Evolutionary conservation across 495 filamentous ascomycete species (phyloP).

Genomic region (Penicillium cosmopolitanum): DNA sequence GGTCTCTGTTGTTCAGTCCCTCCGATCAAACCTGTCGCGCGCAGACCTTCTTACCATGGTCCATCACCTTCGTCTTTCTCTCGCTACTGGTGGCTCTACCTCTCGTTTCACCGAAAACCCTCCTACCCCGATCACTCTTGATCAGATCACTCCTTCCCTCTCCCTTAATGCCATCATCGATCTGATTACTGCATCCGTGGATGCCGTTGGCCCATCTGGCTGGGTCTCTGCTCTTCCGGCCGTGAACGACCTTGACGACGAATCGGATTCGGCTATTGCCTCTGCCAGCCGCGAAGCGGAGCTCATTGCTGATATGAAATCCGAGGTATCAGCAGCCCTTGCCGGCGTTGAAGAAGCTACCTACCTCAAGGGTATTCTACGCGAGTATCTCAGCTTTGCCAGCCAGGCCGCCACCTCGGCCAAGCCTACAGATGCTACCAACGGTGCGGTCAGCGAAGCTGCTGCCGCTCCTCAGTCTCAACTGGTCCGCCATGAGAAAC

Average conservation of each 20-base stretch:
- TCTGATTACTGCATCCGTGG: conserved; percentile 74
- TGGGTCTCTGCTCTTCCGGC: conserved; percentile 66
- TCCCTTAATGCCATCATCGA: conserved; percentile 60
- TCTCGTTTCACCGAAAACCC: conserved; percentile 49
- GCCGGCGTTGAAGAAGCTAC: conserved; percentile 76
- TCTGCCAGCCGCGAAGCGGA: conserved; percentile 60
- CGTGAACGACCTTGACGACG: conserved; percentile 28
- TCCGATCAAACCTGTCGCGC: conserved; percentile 66
- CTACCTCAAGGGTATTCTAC: conserved; percentile 67
- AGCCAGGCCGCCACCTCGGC: conserved; percentile 42
- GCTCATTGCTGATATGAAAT: conserved; percentile 65
- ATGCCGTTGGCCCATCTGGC: conserved; percentile 80
- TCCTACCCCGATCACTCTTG: conserved; percentile 51
- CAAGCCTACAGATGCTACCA: conserved; percentile 11
- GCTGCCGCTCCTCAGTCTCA: conserved; percentile 20
- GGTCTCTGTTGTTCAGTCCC: conserved; percentile 56
- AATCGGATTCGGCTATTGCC: conserved; percentile 51
- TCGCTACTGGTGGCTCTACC: conserved; percentile 49
- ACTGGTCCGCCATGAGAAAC: conserved; percentile 41
- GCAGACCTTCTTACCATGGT: conserved; percentile 74
- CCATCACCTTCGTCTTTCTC: conserved; percentile 72
- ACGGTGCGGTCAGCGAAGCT: conserved; percentile 17
- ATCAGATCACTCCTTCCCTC: conserved; percentile 52
- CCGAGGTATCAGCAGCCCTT: conserved; percentile 75
- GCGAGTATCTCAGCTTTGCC: conserved; percentile 70